Percentiles rank a stretch among this genome's conserved stretches.
Evolutionary conservation across 2,329 filamentous ascomycete genomes (phyloP).

Genomic region (Endocalyx cinctus): DNA sequence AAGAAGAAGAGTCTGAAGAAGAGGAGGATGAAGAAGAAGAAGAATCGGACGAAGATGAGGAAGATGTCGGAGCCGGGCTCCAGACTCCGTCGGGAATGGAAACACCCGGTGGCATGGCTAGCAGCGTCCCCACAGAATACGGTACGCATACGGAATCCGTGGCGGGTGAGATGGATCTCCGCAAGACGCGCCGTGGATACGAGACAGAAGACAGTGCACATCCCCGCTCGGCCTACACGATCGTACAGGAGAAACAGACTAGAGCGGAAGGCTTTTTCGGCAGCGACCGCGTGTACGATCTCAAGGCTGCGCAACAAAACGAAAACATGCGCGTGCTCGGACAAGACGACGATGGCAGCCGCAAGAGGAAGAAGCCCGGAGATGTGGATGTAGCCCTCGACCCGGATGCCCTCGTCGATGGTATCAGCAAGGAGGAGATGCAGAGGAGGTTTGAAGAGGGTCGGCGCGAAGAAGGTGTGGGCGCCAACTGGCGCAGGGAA

Average conservation of each 20-base stretch:
- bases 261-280: slow-evolving; percentile 92
- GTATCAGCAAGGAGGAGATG: slow-evolving; percentile 80
- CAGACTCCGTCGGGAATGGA: slow-evolving; percentile 74
- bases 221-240: slow-evolving; percentile 78
- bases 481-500: slow-evolving; percentile 68
- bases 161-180: slow-evolving; percentile 82
- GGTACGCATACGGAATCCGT: slow-evolving; percentile 66
- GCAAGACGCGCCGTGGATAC: slow-evolving; percentile 78
- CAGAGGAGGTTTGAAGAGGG: slow-evolving; percentile 74
- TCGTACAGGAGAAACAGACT: slow-evolving; percentile 84
- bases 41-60: slow-evolving; percentile 60
- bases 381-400: slow-evolving; percentile 93
- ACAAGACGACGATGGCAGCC: slow-evolving; percentile 63
- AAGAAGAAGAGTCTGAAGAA: slow-evolving; percentile 55
- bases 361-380: slow-evolving; percentile 92
- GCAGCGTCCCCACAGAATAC: slow-evolving; percentile 76
- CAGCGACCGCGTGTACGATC: slow-evolving; percentile 87
- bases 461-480: slow-evolving; percentile 59
- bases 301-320: slow-evolving; percentile 55
- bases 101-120: slow-evolving; percentile 76
- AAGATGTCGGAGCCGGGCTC: slow-evolving; percentile 58
- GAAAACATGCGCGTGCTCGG: slow-evolving; percentile 68
- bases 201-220: slow-evolving; percentile 78
- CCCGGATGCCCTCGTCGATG: slow-evolving; percentile 70
- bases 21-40: slow-evolving; percentile 70